Conservation (phyloP, 768 basidiomycete species). For the Agrocybe chaxingu region DNA sequence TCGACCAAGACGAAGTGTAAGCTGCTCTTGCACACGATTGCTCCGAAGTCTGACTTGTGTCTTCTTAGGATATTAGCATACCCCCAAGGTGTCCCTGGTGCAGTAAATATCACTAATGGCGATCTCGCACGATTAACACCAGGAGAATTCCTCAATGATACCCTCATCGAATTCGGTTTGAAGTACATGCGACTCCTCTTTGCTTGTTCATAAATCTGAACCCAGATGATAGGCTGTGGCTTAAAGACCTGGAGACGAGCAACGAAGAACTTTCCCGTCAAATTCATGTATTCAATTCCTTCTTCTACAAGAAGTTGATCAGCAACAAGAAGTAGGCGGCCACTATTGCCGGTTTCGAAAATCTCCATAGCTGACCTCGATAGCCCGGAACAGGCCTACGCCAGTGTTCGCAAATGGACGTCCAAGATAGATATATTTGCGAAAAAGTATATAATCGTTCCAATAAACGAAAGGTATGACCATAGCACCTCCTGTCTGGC, state of each 20-base stretch:
- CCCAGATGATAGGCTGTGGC: constrained; percentile 56
- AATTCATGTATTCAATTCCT: constrained; percentile 92
- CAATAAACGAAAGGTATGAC: constrained; percentile 90
- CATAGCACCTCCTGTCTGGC: not conserved
- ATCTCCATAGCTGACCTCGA: constrained; percentile 22
- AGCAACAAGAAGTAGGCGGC: constrained; percentile 41
- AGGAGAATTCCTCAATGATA: constrained; percentile 92
- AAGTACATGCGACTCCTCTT: constrained; percentile 53
- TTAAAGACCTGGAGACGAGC: constrained; percentile 48
- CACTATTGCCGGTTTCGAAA: constrained; percentile 30
- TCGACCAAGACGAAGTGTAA: constrained; percentile 60
- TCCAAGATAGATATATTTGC: constrained; percentile 81
- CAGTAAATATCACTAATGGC: constrained; percentile 77
- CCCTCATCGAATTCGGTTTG: constrained; percentile 92
- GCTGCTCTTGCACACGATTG: constrained; percentile 15
- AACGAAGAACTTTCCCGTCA: constrained; percentile 65
- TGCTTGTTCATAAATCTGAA: not conserved
- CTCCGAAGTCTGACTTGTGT: not conserved
- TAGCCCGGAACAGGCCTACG: constrained; percentile 53
- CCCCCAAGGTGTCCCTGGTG: constrained; percentile 65
- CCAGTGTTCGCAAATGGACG: constrained; percentile 93
- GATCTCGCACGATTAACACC: constrained; percentile 74
- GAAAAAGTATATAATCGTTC: constrained; percentile 92
- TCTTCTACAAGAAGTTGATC: constrained; percentile 95
- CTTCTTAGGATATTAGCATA: constrained; percentile 67